A percentile compares a stretch with the other conserved stretches of the same genome.
Conservation (phyloP, 805 yeast genomes). For the Starmerella vaccinii region DNA sequence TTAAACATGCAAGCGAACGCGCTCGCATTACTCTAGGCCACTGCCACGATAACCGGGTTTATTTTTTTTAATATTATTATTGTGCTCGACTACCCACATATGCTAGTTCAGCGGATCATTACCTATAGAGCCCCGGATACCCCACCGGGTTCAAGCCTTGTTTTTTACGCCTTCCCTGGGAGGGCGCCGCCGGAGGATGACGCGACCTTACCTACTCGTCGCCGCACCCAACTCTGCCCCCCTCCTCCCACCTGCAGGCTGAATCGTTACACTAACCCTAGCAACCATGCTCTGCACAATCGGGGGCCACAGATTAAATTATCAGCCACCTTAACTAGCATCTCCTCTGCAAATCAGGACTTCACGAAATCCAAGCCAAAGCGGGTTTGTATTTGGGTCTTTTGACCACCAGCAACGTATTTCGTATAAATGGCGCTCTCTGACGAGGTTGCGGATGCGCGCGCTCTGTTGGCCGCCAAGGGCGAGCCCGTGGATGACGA, state of each 20-base stretch:
- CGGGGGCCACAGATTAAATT: neutral
- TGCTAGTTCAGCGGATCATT: too few species aligned
- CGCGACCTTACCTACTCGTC: neutral
- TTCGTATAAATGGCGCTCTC: neutral
- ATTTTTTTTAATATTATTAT: too few species aligned
- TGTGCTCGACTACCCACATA: too few species aligned
- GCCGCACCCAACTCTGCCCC: too few species aligned
- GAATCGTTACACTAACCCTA: neutral
- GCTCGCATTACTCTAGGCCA: too few species aligned
- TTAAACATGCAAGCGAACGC: neutral
- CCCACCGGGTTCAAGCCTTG: too few species aligned
- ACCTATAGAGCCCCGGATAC: too few species aligned
- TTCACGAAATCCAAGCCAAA: neutral
- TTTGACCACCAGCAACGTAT: neutral
- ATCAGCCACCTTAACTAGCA: conserved; percentile 3
- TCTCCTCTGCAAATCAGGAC: neutral
- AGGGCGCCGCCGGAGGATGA: neutral
- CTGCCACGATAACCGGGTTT: too few species aligned
- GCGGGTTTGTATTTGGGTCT: neutral
- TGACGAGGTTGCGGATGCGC: conserved; percentile 13
- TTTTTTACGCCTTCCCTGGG: too few species aligned
- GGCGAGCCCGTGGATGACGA: conserved; percentile 1
- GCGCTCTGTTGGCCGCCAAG: conserved; percentile 12
- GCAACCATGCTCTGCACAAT: neutral
- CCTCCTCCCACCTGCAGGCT: neutral